These are phyloP conservation scores for Sugiyamaella xylanicola DNA, from an alignment of 1,139 yeast genomes.

Conservation along the genomic window DNA sequence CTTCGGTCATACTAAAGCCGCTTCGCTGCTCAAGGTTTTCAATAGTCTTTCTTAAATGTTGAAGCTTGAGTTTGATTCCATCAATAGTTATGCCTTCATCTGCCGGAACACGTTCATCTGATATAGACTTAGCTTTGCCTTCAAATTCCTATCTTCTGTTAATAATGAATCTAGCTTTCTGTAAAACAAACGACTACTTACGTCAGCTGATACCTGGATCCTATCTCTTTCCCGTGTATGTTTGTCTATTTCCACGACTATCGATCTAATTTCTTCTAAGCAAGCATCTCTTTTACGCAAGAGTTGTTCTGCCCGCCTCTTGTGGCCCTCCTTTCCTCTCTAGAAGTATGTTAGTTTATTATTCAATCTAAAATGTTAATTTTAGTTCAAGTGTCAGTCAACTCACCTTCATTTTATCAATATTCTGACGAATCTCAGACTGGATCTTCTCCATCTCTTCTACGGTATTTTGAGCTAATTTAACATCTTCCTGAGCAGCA, in stretches of 20 bases:
- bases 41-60: conserved; percentile 35
- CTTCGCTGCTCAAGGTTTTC: conserved; percentile 8
- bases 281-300: conserved; percentile 27
- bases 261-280: background rate
- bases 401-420: conserved; percentile 4
- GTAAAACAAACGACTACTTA: conserved; percentile 8
- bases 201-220: background rate
- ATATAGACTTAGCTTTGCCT: conserved; percentile 15
- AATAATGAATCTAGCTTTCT: background rate
- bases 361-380: no score
- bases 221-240: background rate
- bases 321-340: background rate
- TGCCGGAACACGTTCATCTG: conserved; percentile 18
- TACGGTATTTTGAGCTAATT: background rate
- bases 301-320: background rate
- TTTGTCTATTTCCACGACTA: background rate
- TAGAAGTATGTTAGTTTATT: conserved; percentile 3
- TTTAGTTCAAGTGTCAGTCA: no score
- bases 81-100: conserved; percentile 26
- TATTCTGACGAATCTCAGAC: background rate
- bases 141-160: background rate
- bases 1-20: conserved; percentile 11
- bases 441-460: background rate
- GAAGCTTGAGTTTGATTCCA: conserved; percentile 39
- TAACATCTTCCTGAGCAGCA: conserved; percentile 3